Evolutionary conservation across 352 stramenopile species (phyloP), one percentile per base, ranked within the genome.

Genomic region (Blastocystis hominis): DNA sequence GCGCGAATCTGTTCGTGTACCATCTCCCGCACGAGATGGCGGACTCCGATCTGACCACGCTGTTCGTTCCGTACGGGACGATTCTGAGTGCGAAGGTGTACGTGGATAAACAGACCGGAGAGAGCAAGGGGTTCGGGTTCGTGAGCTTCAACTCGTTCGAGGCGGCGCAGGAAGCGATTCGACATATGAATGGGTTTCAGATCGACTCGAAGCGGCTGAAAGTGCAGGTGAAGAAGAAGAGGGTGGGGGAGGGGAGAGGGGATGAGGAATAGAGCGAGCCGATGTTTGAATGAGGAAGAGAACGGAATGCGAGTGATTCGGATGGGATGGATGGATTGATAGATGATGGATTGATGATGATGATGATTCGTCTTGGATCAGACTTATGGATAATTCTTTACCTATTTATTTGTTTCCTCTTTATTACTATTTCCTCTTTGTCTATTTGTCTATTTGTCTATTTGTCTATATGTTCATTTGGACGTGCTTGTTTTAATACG

Each of bases 181-280:
- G 95, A 56, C 95, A 95, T 90, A 98, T 98, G 95, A 98, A 98
- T 90, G 96, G 96, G 53, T 98, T 98, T 89, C 96, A 98, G 91
- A 98, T 98, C 89, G 96, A 95, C 61, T 96, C 94, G 36, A 98
- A 98, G 91, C 91, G 96, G 9, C 93, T 98, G 42, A 98, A 98
- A 88, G 96, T 98, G 38, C 95, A 98, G 89, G 94, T 97, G 91
- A 98, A 98, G 91, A 88, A 80, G 61, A 10, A 64, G n/a, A 42
- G 55, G 24, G 10, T 30, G 24, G 24, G 24, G 24, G 24, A 30
- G 24, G 24, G 24, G 24, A 30, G 24, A 56, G 50, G 50, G 10
- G 50, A 56, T 56, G 50, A 20, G 50, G 50, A 20, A 56, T 20
- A 56, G 50, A 20, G 50, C 10, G 0, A 56, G 50, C 10, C 10